Conservation (phyloP, 148 eudicot genomes). For the Rhododendron molle region DNA sequence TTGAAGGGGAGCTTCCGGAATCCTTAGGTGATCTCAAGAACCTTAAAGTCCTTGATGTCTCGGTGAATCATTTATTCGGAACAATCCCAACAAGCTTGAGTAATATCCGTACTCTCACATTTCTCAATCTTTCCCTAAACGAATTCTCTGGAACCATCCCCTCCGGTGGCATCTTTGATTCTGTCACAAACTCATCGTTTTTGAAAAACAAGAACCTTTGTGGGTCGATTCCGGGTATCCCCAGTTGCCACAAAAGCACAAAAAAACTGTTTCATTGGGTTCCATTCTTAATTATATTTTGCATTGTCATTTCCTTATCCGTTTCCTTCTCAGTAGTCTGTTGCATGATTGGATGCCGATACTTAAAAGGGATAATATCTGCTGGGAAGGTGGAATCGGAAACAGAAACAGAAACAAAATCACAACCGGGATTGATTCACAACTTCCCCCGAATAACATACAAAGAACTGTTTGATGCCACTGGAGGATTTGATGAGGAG, state of each 20-base stretch:
- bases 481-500: slow-evolving; percentile 32
- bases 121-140: slow-evolving; percentile 32
- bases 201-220: slow-evolving; percentile 23
- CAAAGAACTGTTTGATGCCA: slow-evolving; percentile 35
- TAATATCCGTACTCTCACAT: slow-evolving; percentile 14
- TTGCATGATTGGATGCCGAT: slow-evolving; percentile 21
- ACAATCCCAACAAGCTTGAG: slow-evolving; percentile 26
- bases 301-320: slow-evolving; percentile 17
- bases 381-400: not conserved
- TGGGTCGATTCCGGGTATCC: slow-evolving; percentile 22
- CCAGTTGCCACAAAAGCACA: slow-evolving; percentile 16
- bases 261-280: slow-evolving; percentile 6
- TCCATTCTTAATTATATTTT: slow-evolving; percentile 17
- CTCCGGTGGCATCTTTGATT: slow-evolving; percentile 27
- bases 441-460: slow-evolving; percentile 40
- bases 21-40: slow-evolving; percentile 18
- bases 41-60: slow-evolving; percentile 30
- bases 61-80: slow-evolving; percentile 28
- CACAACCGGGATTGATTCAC: slow-evolving; percentile 17
- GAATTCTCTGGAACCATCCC: slow-evolving; percentile 28
- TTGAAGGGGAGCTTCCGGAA: slow-evolving; percentile 33
- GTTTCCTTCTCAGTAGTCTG: slow-evolving; percentile 17
- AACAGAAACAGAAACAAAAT: slow-evolving; percentile 4
- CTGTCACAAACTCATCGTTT: slow-evolving; percentile 21
- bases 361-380: slow-evolving; percentile 1